Evolutionary conservation across 2,329 filamentous ascomycete genomes (phyloP).

Genomic region (Tolypocladium ovalisporum): DNA sequence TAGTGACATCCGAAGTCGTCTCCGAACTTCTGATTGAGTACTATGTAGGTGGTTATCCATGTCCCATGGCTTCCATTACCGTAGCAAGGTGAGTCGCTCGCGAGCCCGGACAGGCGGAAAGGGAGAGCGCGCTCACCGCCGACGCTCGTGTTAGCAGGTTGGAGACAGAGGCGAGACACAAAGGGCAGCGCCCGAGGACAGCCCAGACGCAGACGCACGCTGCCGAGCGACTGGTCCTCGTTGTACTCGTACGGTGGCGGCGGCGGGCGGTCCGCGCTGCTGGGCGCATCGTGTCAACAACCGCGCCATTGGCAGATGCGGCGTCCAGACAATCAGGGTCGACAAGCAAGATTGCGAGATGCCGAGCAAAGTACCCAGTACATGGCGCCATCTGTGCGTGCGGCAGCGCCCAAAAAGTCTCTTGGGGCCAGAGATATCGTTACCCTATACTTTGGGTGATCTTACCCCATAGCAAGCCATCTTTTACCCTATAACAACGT

Average conservation of each 20-base stretch:
- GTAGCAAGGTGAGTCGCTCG: background rate
- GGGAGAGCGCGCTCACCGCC: background rate
- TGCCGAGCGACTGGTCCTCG: background rate
- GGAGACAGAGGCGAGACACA: background rate
- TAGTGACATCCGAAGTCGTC: background rate
- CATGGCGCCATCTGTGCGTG: background rate
- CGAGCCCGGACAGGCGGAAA: background rate
- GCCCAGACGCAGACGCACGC: background rate
- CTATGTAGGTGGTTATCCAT: background rate
- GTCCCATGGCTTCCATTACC: background rate
- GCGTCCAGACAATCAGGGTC: background rate
- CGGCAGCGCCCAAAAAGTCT: background rate
- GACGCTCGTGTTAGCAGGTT: background rate
- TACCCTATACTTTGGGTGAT: conserved; percentile 8
- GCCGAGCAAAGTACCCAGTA: background rate
- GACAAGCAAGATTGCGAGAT: background rate
- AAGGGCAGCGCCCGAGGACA: too few relatives aligned
- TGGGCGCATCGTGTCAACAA: background rate
- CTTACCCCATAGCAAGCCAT: conserved; percentile 8
- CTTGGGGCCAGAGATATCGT: background rate
- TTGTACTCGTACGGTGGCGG: background rate
- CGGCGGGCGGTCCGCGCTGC: background rate
- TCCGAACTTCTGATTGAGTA: background rate
- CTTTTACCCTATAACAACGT: conserved; percentile 20
- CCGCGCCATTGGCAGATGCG: background rate